Conservation (phyloP, 1,139 yeast genomes). For the Protomyces inouyei region DNA sequence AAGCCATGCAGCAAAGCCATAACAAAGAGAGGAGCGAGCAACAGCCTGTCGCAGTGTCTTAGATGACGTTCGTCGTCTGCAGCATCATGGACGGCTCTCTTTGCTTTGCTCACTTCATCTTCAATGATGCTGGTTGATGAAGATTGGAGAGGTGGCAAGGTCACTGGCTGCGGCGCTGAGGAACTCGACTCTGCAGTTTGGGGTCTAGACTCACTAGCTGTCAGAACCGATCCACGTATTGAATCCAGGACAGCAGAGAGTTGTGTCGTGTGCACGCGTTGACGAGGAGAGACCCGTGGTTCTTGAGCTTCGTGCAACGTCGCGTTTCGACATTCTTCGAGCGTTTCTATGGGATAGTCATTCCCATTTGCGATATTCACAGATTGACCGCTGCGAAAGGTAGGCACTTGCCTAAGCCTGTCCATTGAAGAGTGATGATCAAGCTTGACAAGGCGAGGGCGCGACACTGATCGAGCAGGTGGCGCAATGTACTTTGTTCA, state of each 20-base stretch:
- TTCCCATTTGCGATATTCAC: neutral
- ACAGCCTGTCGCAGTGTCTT: neutral
- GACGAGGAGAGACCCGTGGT: neutral
- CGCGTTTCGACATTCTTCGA: neutral
- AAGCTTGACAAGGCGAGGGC: neutral
- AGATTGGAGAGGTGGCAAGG: neutral
- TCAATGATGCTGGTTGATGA: neutral
- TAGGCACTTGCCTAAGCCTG: neutral
- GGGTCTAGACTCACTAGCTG: neutral
- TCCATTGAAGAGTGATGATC: neutral
- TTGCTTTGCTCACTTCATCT: neutral
- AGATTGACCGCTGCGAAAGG: neutral
- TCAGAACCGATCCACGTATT: neutral
- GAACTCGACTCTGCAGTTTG: neutral
- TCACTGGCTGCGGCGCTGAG: neutral
- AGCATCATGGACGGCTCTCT: neutral
- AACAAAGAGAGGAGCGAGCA: neutral
- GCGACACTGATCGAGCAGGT: no score
- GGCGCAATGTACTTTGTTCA: no score
- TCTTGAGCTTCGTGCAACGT: neutral
- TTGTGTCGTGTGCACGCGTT: neutral
- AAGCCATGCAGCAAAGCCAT: slow-evolving; percentile 1
- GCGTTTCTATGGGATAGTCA: neutral
- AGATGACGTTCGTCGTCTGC: neutral
- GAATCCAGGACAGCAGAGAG: neutral